Base-by-base conservation (phyloP, 73 alveolate genomes). In the Blepharisma stoltei region DNA sequence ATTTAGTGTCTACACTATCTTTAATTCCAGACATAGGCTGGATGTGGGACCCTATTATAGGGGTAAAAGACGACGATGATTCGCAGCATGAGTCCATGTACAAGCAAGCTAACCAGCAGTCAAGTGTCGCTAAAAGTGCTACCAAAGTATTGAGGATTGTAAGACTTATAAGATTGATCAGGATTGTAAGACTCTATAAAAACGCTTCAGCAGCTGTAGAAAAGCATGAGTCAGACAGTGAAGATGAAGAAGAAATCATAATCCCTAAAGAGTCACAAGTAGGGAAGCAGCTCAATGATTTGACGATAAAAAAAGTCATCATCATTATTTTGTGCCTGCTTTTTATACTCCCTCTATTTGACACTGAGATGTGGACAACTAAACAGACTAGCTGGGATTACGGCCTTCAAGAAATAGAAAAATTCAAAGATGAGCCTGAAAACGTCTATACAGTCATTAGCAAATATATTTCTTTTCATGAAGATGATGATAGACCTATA, bases 301-400 rank as follows among this genome's bases (percentile, higher is more conserved):
- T 76, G 84, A 92, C 95, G 20, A 92, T 94, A 0, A 89, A 86
- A 14, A 86, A 92, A 25, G 96, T 92, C 14, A 89, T 92, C 46
- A 80, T 92, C 45, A 52, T 89, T 20, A 94, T 83, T 53, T 78
- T 78, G 48, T 91, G 82, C 54, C 80, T 87, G 81, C 37, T 86
- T 70, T 82, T 86, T 47, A 7, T 81, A 27, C 70, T 82, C 21
- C 91, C 84, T 4, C 73, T 78, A 0, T 83, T 84, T 77, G 75
- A 80, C 5, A 5, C 67, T 9, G 52, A 60, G 14, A 21, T 37
- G 14, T 60, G 21, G 14, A 11, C 21, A 21, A 60, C 37, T 60
- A 37, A 60, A 21, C 55, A n/a, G 4, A 60, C 76, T 1, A 60
- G 76, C 52, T 60, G 49, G 41, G 49, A 60, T 25, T 60, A 1